Evolutionary conservation across 1,284 basidiomycete species (phyloP).

Genomic region (Cryptococcus jaspeensis): DNA sequence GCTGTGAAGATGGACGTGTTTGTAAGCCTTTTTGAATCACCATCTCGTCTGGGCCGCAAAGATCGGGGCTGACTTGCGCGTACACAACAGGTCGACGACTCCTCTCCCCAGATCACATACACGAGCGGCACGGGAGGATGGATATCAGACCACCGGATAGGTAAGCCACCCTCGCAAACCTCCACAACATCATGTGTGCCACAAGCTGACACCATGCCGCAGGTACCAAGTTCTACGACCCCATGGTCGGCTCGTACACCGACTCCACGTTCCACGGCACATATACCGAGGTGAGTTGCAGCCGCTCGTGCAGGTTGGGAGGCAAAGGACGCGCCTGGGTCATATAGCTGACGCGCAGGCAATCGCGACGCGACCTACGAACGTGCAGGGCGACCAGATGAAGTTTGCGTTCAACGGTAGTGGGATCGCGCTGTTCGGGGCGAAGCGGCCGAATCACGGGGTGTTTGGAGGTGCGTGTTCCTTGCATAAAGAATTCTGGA

Average conservation of each 20-base stretch:
- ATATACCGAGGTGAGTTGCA: neutral
- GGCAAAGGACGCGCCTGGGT: too few relatives aligned
- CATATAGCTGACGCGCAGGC: neutral
- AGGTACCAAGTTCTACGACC: too few relatives aligned
- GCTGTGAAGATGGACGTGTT: too few relatives aligned
- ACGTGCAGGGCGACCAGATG: neutral
- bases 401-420: neutral
- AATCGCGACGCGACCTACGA: neutral
- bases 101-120: slow-evolving; percentile 18
- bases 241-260: neutral
- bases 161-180: too few relatives aligned
- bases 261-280: neutral
- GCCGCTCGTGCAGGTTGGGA: too few relatives aligned
- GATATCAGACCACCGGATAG: slow-evolving; percentile 6
- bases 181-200: too few relatives aligned
- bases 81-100: slow-evolving; percentile 24
- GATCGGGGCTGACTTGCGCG: too few relatives aligned
- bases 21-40: too few relatives aligned
- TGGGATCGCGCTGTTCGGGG: neutral
- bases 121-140: slow-evolving; percentile 2
- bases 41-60: too few relatives aligned
- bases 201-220: too few relatives aligned
- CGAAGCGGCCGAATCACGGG: neutral
- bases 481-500: too few relatives aligned
- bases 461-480: neutral